Conservation (phyloP, 1,139 yeast species). For the Candida anutae region DNA sequence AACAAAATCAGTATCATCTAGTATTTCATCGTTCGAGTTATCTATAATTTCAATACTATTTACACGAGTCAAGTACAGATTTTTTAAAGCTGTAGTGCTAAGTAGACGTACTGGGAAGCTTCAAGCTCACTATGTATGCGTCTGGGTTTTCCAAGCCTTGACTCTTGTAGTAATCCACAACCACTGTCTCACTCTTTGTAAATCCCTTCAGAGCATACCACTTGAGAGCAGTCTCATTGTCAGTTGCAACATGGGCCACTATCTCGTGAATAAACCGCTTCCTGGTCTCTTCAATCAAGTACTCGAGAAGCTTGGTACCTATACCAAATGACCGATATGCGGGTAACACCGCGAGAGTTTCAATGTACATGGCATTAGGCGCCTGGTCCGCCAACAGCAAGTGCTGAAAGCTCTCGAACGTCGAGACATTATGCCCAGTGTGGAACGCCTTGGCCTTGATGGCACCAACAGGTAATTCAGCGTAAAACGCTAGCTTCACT, state of each 20-base stretch:
- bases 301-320: conserved; percentile 51
- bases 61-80: too few relatives aligned
- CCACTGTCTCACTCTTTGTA: conserved; percentile 22
- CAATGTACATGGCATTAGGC: conserved; percentile 52
- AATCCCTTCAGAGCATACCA: conserved; percentile 59
- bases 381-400: conserved; percentile 19
- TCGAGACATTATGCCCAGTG: conserved; percentile 16
- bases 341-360: conserved; percentile 57
- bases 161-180: conserved; percentile 44
- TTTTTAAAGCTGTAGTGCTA: neutral
- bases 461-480: conserved; percentile 69
- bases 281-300: conserved; percentile 47
- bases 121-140: conserved; percentile 27
- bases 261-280: conserved; percentile 47
- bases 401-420: conserved; percentile 19
- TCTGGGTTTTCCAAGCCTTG: conserved; percentile 40
- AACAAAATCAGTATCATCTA: too few relatives aligned
- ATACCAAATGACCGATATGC: conserved; percentile 55
- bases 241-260: conserved; percentile 51
- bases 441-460: conserved; percentile 44
- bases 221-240: conserved; percentile 34
- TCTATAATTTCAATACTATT: too few relatives aligned
- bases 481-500: conserved; percentile 43
- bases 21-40: too few relatives aligned
- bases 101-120: neutral